phyloP scores from a whole-genome alignment of 2,329 filamentous ascomycete genomes.

The Fusarium sp. region DNA sequence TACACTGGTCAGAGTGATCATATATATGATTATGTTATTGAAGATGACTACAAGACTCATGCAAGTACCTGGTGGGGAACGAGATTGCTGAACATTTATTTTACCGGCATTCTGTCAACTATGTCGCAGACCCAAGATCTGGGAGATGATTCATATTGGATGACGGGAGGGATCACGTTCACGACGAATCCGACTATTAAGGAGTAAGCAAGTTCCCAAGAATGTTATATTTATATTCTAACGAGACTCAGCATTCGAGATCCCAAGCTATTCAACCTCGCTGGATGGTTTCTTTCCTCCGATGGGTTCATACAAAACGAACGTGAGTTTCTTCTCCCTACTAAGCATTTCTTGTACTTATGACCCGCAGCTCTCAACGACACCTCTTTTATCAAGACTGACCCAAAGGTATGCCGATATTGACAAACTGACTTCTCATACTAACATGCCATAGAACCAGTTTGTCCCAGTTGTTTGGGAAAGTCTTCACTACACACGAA shows the following conservation, averaged over 20 bases:
- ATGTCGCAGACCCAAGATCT: conserved; percentile 9
- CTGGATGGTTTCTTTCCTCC: conserved; percentile 9
- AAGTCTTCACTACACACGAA: conserved; percentile 7
- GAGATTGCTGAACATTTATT: conserved; percentile 16
- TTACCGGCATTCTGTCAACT: neutral
- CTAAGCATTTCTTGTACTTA: neutral
- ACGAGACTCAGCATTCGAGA: neutral
- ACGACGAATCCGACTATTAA: neutral
- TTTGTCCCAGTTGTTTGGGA: neutral
- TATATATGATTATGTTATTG: conserved; percentile 12
- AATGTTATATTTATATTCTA: accelerated
- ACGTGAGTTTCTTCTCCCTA: neutral
- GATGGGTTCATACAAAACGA: neutral
- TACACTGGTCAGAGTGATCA: conserved; percentile 1
- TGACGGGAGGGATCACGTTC: neutral
- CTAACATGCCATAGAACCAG: neutral
- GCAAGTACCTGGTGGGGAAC: conserved; percentile 29
- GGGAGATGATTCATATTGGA: neutral
- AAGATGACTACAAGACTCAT: conserved; percentile 8
- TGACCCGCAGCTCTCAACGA: neutral
- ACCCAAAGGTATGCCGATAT: accelerated
- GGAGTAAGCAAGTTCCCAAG: neutral
- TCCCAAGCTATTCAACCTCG: neutral
- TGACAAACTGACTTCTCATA: accelerated
- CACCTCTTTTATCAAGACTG: neutral